Evolutionary conservation across 352 stramenopile species (phyloP), one percentile per base, ranked within the genome.

Genomic region (Pythium aquatile): DNA sequence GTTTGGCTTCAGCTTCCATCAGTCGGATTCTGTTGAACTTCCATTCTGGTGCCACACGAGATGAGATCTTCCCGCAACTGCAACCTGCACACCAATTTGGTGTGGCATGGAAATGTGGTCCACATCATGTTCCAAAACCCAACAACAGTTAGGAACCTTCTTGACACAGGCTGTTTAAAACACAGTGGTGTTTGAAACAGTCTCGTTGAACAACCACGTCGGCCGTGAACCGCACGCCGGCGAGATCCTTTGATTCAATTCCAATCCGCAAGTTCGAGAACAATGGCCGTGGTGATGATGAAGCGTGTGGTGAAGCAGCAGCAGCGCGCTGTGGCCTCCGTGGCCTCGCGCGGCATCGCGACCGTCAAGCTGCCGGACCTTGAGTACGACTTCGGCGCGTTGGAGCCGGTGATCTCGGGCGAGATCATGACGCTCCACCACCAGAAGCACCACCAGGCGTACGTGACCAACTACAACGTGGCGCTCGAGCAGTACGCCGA

Each of bases 361-460:
- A 94, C 83, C 16, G 83, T 88, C 49, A 86, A 77, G 73, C 80
- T 97, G 26, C 90, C 90, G 51, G 86, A 95, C 70, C 75, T 97
- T 9, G 46, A 71, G 35, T 97, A 97, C 65, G 88, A 96, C 75
- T 96, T 93, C 53, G 86, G 86, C 37, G 88, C 75, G 26, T 68
- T 97, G 57, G 91, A 97, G 73, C 91, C 91, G 49, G 76, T 90
- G 48, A 94, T 97, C 74, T 88, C 81, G 48, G 87, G 77, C 53
- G 70, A 94, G 74, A 97, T 97, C 75, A 96, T 97, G 88, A 78
- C 97, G 73, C 69, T 99, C 35, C 96, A 99, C 79, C 94, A 99
- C 82, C 85, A 90, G 58, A 99, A 98, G 79, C 97, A 99, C 76
- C 96, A 99, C 83, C 88, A 97, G 68, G 76, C 95, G 52, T 99